Conservation (phyloP, 176 grass and related monocot species). For the Tillandsia leiboldiana region DNA sequence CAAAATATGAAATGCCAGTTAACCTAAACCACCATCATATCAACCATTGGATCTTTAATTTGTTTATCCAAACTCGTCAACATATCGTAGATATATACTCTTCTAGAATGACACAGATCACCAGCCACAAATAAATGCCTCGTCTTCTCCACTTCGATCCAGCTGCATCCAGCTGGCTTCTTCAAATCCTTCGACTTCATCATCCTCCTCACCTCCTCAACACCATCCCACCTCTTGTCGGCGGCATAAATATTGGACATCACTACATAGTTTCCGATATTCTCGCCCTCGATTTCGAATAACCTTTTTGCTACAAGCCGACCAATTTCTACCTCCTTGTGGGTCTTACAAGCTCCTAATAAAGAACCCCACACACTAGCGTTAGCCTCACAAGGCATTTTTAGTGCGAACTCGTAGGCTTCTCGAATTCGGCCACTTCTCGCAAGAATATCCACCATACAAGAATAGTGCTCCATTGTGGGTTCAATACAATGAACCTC, state of each 20-base stretch:
- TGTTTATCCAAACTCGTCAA: slow-evolving; percentile 44
- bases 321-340: slow-evolving; percentile 41
- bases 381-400: slow-evolving; percentile 45
- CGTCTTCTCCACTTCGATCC: slow-evolving; percentile 44
- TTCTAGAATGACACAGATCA: slow-evolving; percentile 41
- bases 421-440: slow-evolving; percentile 41
- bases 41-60: slow-evolving; percentile 30
- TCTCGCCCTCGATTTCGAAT: slow-evolving; percentile 28
- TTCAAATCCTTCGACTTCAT: slow-evolving; percentile 61
- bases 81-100: slow-evolving; percentile 25
- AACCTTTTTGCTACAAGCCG: slow-evolving; percentile 36
- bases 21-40: background rate
- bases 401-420: slow-evolving; percentile 41
- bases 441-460: slow-evolving; percentile 68
- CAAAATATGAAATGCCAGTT: background rate
- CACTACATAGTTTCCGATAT: slow-evolving; percentile 49
- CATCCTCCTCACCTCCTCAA: slow-evolving; percentile 56
- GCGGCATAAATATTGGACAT: slow-evolving; percentile 75
- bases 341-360: slow-evolving; percentile 48
- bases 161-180: slow-evolving; percentile 69
- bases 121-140: slow-evolving; percentile 47
- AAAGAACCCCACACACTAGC: slow-evolving; percentile 45
- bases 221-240: slow-evolving; percentile 49
- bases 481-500: slow-evolving; percentile 35
- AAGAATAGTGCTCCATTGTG: slow-evolving; percentile 46